Evolutionary conservation across 371 early-diverging fungal genomes (phyloP).

Genomic region (Rhizopus sp.): DNA sequence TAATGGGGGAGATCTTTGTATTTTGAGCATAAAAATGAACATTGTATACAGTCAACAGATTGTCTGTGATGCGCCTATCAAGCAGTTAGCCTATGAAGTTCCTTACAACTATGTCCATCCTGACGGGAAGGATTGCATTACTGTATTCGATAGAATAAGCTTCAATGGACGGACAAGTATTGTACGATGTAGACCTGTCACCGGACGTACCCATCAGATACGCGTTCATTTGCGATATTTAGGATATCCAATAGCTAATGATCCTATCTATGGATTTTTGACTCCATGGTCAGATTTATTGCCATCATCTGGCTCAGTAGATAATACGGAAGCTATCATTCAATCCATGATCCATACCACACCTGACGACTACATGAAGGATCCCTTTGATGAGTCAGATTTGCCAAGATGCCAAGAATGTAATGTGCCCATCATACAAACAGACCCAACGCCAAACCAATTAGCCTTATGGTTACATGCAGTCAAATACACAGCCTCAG

Average conservation of each 20-base stretch:
- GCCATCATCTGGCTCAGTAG: background rate
- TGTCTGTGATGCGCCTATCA: constrained; percentile 79
- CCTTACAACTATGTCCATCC: constrained; percentile 79
- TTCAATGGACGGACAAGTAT: constrained; percentile 72
- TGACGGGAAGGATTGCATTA: constrained; percentile 81
- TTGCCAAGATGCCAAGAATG: constrained; percentile 54
- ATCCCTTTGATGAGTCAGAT: constrained; percentile 10
- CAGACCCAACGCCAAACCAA: constrained; percentile 71
- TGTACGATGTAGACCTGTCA: constrained; percentile 79
- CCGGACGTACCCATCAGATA: constrained; percentile 99
- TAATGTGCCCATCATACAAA: constrained; percentile 34
- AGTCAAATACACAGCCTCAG: constrained; percentile 68
- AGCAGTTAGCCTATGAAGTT: constrained; percentile 47
- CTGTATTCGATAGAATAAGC: constrained; percentile 67
- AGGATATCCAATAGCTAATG: constrained; percentile 97
- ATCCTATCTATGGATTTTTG: constrained; percentile 84
- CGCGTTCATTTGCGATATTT: constrained; percentile 97
- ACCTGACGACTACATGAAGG: constrained; percentile 32
- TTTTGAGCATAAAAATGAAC: background rate
- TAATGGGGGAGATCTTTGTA: constrained; percentile 7
- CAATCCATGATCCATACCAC: constrained; percentile 47
- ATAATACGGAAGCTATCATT: constrained; percentile 1
- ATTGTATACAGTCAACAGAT: constrained; percentile 46
- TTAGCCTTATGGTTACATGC: constrained; percentile 87
- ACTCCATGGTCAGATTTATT: constrained; percentile 67